Evolutionary conservation across 805 yeast species (phyloP).

Genomic region (Torulaspora delbrueckii): DNA sequence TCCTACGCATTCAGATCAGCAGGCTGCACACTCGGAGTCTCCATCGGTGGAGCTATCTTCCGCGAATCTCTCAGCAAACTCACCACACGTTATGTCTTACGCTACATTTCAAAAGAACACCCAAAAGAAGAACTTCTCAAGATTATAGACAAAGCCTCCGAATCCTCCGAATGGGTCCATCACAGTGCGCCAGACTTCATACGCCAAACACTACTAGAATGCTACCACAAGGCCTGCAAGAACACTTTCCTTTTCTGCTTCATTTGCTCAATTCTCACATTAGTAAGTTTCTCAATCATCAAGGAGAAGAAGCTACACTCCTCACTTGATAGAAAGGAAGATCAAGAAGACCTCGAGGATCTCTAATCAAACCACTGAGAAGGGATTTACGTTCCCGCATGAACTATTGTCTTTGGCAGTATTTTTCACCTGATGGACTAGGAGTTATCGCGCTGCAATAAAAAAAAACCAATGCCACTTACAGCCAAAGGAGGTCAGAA

Average conservation of each 20-base stretch:
- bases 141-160: slow-evolving; percentile 50
- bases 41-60: slow-evolving; percentile 61
- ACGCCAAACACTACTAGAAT: slow-evolving; percentile 41
- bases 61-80: slow-evolving; percentile 39
- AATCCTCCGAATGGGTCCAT: slow-evolving; percentile 50
- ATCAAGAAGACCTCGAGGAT: background rate
- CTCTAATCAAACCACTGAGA: background rate
- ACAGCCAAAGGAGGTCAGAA: background rate
- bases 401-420: background rate
- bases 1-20: slow-evolving; percentile 85
- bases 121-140: slow-evolving; percentile 36
- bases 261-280: slow-evolving; percentile 36
- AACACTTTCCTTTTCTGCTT: slow-evolving; percentile 48
- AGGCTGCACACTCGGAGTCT: slow-evolving; percentile 80
- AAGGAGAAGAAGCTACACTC: slow-evolving; percentile 56
- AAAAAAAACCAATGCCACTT: background rate
- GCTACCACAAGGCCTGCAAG: slow-evolving; percentile 51
- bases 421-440: background rate
- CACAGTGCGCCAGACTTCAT: slow-evolving; percentile 50
- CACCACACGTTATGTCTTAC: slow-evolving; percentile 33
- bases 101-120: slow-evolving; percentile 36
- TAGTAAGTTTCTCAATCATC: slow-evolving; percentile 43
- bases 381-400: background rate
- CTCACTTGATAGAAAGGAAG: slow-evolving; percentile 41
- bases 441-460: background rate